Evolutionary conservation across 345 rosid species (phyloP).

Genomic region (Eucalyptus erythrocorys): DNA sequence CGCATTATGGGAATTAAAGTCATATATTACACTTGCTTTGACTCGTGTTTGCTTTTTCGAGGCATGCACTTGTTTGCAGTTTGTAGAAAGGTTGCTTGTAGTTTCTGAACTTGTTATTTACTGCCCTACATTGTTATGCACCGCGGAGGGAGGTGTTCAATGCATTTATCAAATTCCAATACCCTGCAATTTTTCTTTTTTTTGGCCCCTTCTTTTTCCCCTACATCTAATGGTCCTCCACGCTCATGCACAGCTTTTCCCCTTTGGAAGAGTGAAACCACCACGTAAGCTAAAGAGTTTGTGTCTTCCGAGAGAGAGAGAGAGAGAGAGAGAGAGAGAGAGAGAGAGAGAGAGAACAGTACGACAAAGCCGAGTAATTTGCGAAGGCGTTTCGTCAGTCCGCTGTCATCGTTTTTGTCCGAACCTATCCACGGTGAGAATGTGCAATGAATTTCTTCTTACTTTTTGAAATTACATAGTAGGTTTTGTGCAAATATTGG

Average conservation of each 20-base stretch:
- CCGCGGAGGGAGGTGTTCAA: neutral
- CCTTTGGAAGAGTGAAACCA: conserved; percentile 56
- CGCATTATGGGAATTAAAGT: neutral
- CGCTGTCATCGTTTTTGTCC: neutral
- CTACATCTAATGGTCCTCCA: conserved; percentile 27
- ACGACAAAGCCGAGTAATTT: neutral
- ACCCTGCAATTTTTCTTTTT: conserved; percentile 19
- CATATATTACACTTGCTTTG: neutral
- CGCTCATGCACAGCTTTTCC: conserved; percentile 49
- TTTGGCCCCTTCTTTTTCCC: conserved; percentile 25
- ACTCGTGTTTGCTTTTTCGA: neutral
- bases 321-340: neutral
- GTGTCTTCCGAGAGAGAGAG: neutral
- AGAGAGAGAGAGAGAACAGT: neutral
- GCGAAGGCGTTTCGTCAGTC: neutral
- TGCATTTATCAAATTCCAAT: conserved; percentile 27
- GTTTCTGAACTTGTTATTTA: neutral
- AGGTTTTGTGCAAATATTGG: neutral
- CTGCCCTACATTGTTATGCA: neutral
- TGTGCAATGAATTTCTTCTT: neutral
- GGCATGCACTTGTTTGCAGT: neutral
- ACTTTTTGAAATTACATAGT: neutral
- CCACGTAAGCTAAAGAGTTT: conserved; percentile 10
- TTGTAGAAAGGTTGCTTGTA: neutral
- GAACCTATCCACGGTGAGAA: neutral